A percentile compares a stretch with the other conserved stretches of the same genome.
These are phyloP conservation scores for Stemphylium beticola DNA, from an alignment of 2,329 filamentous ascomycete species.

Conservation along the genomic window DNA sequence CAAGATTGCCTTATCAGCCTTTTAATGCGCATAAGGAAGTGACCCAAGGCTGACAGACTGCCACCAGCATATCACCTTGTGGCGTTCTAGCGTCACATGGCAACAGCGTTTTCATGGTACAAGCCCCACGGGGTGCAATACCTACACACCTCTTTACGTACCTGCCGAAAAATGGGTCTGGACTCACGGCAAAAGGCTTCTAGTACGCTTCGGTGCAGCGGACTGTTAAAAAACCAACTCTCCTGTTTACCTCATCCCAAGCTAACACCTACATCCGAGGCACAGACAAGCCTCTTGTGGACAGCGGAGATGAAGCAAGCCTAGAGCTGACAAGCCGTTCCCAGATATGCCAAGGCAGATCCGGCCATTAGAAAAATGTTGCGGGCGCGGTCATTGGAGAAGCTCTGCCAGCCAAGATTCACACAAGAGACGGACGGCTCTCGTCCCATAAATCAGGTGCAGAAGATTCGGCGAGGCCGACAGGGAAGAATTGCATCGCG, in stretches of 20 bases:
- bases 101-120: slow-evolving; percentile 1
- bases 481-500: slow-evolving; percentile 4
- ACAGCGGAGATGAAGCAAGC: slow-evolving; percentile 25
- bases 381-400: slow-evolving; percentile 34
- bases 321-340: slow-evolving; percentile 30
- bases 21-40: slow-evolving; percentile 12
- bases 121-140: slow-evolving; percentile 1
- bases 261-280: slow-evolving; percentile 16
- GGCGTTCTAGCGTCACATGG: slow-evolving; percentile 21
- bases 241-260: not conserved
- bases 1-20: slow-evolving; percentile 7
- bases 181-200: slow-evolving; percentile 3
- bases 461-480: slow-evolving; percentile 33
- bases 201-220: not conserved
- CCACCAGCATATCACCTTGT: slow-evolving; percentile 17
- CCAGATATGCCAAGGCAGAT: slow-evolving; percentile 37
- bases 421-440: slow-evolving; percentile 31
- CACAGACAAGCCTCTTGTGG: slow-evolving; percentile 38
- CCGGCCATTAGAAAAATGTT: slow-evolving; percentile 15
- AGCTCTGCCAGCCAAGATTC: slow-evolving; percentile 32
- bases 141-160: slow-evolving; percentile 14
- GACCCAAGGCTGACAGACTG: slow-evolving; percentile 10
- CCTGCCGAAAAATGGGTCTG: slow-evolving; percentile 6
- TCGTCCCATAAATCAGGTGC: slow-evolving; percentile 9
- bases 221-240: not conserved